phyloP scores from a whole-genome alignment of 2,329 filamentous ascomycete species.

The Curvularia hawaiiensis region DNA sequence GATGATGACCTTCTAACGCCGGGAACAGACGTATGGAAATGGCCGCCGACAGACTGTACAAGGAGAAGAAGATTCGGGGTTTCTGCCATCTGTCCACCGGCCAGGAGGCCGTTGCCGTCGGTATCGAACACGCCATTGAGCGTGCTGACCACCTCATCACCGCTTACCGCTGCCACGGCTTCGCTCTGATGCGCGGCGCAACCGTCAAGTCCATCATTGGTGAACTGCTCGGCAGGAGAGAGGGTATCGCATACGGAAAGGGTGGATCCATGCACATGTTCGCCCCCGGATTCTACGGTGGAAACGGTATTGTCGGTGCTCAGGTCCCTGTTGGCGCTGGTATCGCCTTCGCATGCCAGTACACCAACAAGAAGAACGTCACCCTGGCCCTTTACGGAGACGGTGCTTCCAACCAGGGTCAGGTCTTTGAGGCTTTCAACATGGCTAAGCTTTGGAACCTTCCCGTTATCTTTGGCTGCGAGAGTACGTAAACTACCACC shows the following conservation, averaged over 20 bases:
- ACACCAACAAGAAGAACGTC: conserved; percentile 83
- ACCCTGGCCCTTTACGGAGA: conserved; percentile 94
- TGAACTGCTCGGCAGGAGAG: conserved; percentile 74
- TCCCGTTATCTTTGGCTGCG: conserved; percentile 93
- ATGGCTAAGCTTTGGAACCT: conserved; percentile 99
- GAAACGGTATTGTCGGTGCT: conserved; percentile 98
- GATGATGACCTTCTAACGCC: conserved; percentile 18
- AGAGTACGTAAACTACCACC: conserved; percentile 70
- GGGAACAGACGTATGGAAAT: conserved; percentile 92
- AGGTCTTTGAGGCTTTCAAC: conserved; percentile 99
- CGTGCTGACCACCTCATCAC: conserved; percentile 95
- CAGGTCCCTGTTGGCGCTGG: conserved; percentile 97
- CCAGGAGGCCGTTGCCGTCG: conserved; percentile 95
- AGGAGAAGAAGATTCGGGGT: conserved; percentile 99
- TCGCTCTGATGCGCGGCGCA: conserved; percentile 93
- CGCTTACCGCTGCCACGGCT: conserved; percentile 98
- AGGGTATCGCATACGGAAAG: conserved; percentile 98
- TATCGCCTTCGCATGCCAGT: conserved; percentile 96
- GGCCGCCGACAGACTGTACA: conserved; percentile 98
- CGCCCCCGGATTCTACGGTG: conserved; percentile 94
- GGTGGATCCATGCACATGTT: conserved; percentile 99
- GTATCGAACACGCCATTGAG: conserved; percentile 94
- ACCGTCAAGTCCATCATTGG: conserved; percentile 52
- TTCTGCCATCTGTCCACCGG: conserved; percentile 99
- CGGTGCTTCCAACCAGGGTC: conserved; percentile 97